Percentiles rank a stretch among this genome's conserved stretches.
Conservation (phyloP, 2,329 filamentous ascomycete species). For the Aphanoascus verrucosus region DNA sequence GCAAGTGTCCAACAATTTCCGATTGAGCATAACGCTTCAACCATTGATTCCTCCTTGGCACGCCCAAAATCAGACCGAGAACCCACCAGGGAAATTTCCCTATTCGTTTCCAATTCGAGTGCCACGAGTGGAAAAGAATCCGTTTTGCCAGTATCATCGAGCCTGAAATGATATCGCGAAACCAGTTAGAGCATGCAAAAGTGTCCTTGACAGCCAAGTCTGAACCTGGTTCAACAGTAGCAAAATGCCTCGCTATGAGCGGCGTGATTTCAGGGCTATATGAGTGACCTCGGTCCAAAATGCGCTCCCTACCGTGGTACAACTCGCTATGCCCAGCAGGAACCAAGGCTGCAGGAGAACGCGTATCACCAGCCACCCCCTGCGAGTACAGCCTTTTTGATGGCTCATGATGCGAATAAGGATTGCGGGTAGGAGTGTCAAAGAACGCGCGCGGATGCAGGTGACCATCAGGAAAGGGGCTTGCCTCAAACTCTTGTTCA, state of each 20-base stretch:
- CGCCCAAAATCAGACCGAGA: constrained; percentile 25
- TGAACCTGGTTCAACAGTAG: not conserved
- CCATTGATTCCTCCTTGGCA: constrained; percentile 15
- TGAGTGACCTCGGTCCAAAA: not conserved
- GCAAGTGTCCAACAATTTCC: not conserved
- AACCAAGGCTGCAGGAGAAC: constrained; percentile 2
- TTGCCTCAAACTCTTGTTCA: not conserved
- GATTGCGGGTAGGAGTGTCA: not conserved
- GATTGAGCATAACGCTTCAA: constrained; percentile 4
- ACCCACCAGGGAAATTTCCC: constrained; percentile 30
- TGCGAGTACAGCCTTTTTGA: not conserved
- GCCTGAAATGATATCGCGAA: constrained; percentile 5
- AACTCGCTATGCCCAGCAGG: not conserved
- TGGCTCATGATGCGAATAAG: not conserved
- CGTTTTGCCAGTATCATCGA: constrained; percentile 19
- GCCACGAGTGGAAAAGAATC: constrained; percentile 29
- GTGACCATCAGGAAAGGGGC: not conserved
- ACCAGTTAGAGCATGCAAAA: not conserved
- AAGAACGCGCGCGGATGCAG: constrained; percentile 6
- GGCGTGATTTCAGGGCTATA: not conserved
- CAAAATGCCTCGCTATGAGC: not conserved
- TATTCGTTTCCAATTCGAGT: constrained; percentile 23
- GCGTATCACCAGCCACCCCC: not conserved
- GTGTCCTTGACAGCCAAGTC: not conserved
- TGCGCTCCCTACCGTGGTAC: not conserved